Evolutionary conservation across 2,329 filamentous ascomycete species (phyloP).

Genomic region (Trichoderma afroharzianum): DNA sequence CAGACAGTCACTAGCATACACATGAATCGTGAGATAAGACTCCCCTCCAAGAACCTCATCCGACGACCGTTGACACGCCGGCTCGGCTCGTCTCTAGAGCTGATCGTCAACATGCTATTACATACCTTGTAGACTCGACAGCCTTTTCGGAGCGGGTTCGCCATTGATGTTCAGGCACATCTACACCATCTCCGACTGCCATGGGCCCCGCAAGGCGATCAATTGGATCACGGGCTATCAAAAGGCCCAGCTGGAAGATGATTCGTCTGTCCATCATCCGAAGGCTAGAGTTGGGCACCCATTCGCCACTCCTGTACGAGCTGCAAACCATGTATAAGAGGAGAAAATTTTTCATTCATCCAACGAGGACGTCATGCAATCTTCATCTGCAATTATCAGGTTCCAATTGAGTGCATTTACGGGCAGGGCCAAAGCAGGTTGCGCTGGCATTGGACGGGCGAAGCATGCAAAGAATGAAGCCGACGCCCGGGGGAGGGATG

Average conservation of each 20-base stretch:
- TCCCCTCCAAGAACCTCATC: background rate
- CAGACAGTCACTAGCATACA: background rate
- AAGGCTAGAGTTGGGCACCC: background rate
- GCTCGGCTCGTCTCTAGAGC: background rate
- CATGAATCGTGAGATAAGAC: background rate
- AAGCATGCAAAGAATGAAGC: background rate
- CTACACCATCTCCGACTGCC: background rate
- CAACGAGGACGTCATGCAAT: background rate
- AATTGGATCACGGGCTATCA: background rate
- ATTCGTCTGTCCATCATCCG: background rate
- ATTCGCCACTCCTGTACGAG: background rate
- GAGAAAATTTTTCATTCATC: background rate
- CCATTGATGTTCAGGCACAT: constrained; percentile 10
- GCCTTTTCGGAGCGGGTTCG: background rate
- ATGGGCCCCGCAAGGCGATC: constrained; percentile 6
- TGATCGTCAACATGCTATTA: constrained; percentile 13
- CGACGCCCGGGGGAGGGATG: background rate
- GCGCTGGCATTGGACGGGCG: background rate
- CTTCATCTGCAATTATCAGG: background rate
- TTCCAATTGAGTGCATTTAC: constrained; percentile 4
- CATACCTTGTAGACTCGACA: background rate
- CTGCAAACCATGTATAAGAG: background rate
- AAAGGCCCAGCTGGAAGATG: background rate
- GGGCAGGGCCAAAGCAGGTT: background rate
- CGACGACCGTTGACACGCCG: background rate